Evolutionary conservation across 225 moss, liverwort and hornwort genomes (phyloP), one percentile per base, ranked within the genome.

Genomic region (Polytrichum commune): DNA sequence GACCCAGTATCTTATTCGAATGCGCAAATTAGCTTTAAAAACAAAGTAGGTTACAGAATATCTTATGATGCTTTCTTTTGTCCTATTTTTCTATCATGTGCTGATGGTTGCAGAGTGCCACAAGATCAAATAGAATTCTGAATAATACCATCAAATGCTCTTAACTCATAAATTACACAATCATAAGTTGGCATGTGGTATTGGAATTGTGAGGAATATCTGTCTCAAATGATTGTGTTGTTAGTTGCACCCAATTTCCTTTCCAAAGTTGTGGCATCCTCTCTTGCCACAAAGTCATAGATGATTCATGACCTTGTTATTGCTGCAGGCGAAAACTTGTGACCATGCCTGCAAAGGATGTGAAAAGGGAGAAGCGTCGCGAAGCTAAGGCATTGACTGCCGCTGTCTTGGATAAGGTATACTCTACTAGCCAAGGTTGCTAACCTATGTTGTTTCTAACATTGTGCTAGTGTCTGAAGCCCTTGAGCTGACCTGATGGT

Each of bases 11-110:
- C 77, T 87, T 64, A 87, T 87, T 63, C 88, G 95, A 62, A 98
- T 95, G 92, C 88, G 95, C 68, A 98, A 98, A 81, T 76, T 98
- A 66, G 91, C 93, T 3, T 83, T 98, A 0, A 94, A 95, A 86
- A 86, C 91, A 60, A 98, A 91, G 97, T 95, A 80, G 1, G 75
- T 35, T 63, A n/a, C 71, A n/a, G 62, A 3, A 64, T 64, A 5
- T 24, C 60, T 20, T n/a, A 60, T 2, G 46, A 35, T 46, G 46
- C 13, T 46, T 46, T 46, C 46, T 46, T 38, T 46, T 3, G 46
- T 46, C 16, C 10, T 46, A 4, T 0, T 46, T 46, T 46, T 16
- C 46, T 46, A 46, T 46, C 16, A 46, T 46, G 46, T 3, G 13
- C 46, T 13, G 46, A 4, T 46, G 46, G 46, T 46, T 46, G 46